Conservation (phyloP, 2,329 filamentous ascomycete genomes). For the Curvularia sp. region DNA sequence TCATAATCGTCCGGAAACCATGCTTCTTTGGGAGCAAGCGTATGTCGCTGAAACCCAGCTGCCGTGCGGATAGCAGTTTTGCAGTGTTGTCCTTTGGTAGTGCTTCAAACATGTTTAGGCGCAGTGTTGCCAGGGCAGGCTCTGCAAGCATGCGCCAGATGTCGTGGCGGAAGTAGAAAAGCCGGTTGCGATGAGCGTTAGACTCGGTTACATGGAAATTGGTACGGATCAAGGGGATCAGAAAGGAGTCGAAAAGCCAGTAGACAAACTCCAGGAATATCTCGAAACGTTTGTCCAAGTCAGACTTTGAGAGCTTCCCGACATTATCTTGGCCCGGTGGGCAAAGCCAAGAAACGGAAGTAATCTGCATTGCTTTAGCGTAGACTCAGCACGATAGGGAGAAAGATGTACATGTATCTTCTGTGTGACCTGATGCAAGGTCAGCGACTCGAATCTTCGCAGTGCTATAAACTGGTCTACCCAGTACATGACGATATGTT, state of each 20-base stretch:
- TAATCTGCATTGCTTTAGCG: conserved; percentile 61
- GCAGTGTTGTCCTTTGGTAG: conserved; percentile 66
- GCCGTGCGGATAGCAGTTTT: conserved; percentile 65
- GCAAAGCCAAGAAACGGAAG: conserved; percentile 75
- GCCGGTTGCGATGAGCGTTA: conserved; percentile 74
- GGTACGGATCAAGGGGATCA: conserved; percentile 83
- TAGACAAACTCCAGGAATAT: conserved; percentile 87
- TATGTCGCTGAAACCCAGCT: conserved; percentile 78
- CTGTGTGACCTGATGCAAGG: conserved; percentile 78
- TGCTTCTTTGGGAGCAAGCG: conserved; percentile 81
- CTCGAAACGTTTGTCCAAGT: conserved; percentile 77
- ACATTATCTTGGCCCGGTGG: conserved; percentile 56
- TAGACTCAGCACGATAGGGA: conserved; percentile 4
- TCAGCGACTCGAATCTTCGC: conserved; percentile 81
- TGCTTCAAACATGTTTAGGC: conserved; percentile 78
- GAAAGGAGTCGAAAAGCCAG: conserved; percentile 88
- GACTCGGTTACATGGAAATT: conserved; percentile 98
- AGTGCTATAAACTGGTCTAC: conserved; percentile 81
- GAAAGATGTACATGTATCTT: conserved; percentile 69
- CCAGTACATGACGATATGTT: conserved; percentile 65
- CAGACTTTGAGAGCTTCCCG: conserved; percentile 71
- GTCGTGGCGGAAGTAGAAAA: conserved; percentile 96
- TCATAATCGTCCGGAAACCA: conserved; percentile 84
- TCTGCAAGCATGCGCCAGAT: conserved; percentile 81
- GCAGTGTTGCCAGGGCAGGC: conserved; percentile 73